Evolutionary conservation across 2,329 filamentous ascomycete species (phyloP).

Genomic region (Sodiomyces alkalinus): DNA sequence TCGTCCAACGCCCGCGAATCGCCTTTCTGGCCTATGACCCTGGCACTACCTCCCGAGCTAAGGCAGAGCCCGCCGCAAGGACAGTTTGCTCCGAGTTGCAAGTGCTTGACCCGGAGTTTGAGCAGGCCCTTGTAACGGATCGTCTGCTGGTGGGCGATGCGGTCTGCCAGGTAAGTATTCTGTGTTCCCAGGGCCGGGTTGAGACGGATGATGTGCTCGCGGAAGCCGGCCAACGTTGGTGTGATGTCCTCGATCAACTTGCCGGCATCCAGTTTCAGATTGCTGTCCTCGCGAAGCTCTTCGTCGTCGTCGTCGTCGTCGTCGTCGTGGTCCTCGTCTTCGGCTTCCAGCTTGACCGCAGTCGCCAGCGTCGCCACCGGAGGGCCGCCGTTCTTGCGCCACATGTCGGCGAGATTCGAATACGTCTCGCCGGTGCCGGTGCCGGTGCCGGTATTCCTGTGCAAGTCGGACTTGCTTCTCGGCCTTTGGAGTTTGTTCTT

Average conservation of each 20-base stretch:
- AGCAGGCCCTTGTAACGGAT: constrained; percentile 66
- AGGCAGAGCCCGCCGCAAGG: constrained; percentile 47
- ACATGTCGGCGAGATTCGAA: constrained; percentile 31
- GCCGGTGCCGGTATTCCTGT: no score
- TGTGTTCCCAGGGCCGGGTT: constrained; percentile 52
- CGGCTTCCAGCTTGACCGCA: constrained; percentile 12
- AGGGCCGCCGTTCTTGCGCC: constrained; percentile 37
- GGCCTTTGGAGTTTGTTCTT: constrained; percentile 30
- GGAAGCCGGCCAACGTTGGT: constrained; percentile 64
- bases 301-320: constrained; percentile 48
- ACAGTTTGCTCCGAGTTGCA: constrained; percentile 46
- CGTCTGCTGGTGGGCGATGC: constrained; percentile 69
- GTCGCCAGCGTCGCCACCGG: constrained; percentile 31
- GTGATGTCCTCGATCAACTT: constrained; percentile 52
- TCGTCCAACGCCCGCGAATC: constrained; percentile 31
- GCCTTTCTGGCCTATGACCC: constrained; percentile 43
- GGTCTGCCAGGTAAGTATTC: constrained; percentile 53
- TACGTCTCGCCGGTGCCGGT: constrained; percentile 13
- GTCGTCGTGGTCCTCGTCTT: constrained; percentile 43
- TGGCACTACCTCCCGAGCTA: constrained; percentile 49
- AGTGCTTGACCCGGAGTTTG: constrained; percentile 54
- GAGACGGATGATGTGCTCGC: constrained; percentile 53
- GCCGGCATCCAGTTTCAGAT: constrained; percentile 44
- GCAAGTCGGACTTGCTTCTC: constrained; percentile 38
- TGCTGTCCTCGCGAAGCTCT: constrained; percentile 38